These are phyloP conservation scores for Achaetomiella virescens DNA, from an alignment of 495 filamentous ascomycete genomes.

Conservation along the genomic window DNA sequence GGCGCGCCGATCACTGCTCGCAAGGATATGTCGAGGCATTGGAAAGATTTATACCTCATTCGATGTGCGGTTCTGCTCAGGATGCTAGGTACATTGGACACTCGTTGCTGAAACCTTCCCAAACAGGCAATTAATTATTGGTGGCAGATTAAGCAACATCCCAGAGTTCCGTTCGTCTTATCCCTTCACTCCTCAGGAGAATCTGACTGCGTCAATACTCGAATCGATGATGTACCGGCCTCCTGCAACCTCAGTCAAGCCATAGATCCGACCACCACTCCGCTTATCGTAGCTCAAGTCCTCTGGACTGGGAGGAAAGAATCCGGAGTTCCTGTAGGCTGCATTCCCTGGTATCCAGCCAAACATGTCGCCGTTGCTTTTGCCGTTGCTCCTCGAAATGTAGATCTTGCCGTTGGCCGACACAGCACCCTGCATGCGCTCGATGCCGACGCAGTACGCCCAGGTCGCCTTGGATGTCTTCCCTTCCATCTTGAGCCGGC, in stretches of 20 bases:
- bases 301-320: conserved; percentile 3
- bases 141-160: neutral
- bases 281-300: conserved; percentile 15
- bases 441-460: conserved; percentile 16
- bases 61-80: too few relatives aligned
- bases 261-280: conserved; percentile 8
- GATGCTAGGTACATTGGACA: too few relatives aligned
- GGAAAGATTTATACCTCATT: too few relatives aligned
- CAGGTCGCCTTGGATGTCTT: conserved; percentile 9
- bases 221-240: conserved; percentile 7
- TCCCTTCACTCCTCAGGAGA: neutral
- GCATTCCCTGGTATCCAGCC: conserved; percentile 12
- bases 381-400: conserved; percentile 16
- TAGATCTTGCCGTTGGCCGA: conserved; percentile 17
- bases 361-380: conserved; percentile 10
- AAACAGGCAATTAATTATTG: neutral
- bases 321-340: neutral
- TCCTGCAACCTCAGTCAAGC: conserved; percentile 1
- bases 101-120: neutral
- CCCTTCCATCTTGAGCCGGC: conserved; percentile 9
- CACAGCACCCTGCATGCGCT: conserved; percentile 19
- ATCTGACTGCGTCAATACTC: neutral
- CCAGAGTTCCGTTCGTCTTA: neutral
- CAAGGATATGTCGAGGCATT: too few relatives aligned
- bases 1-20: too few relatives aligned